These are phyloP conservation scores for Ceratobasidium papillatum DNA, from an alignment of 1,284 basidiomycete species.

Conservation along the genomic window DNA sequence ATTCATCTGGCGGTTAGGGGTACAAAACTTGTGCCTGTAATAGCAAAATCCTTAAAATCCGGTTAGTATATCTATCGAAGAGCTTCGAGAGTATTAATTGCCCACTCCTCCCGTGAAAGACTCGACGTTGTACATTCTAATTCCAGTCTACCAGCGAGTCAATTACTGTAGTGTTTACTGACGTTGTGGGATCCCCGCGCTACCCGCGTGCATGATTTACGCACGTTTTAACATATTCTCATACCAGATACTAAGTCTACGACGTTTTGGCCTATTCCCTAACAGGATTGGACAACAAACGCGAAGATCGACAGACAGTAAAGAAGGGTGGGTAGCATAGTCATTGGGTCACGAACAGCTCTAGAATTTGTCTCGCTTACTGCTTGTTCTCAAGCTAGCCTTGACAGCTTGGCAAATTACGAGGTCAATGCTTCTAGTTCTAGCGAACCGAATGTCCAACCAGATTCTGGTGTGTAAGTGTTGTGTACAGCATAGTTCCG, in stretches of 20 bases:
- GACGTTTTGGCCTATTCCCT: background rate
- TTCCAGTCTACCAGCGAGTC: background rate
- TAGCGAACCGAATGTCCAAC: background rate
- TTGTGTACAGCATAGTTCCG: background rate
- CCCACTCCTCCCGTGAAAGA: background rate
- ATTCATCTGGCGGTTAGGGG: too few relatives aligned
- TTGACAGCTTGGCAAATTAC: background rate
- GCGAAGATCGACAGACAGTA: background rate
- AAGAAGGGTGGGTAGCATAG: background rate
- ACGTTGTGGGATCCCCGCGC: too few relatives aligned
- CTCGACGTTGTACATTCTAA: background rate
- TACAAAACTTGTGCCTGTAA: too few relatives aligned
- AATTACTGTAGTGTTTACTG: background rate
- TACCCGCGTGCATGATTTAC: too few relatives aligned
- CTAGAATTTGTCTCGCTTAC: background rate
- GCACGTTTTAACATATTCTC: too few relatives aligned
- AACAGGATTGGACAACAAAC: background rate
- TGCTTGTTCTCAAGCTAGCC: background rate
- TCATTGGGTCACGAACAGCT: background rate
- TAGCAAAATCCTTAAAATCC: too few relatives aligned
- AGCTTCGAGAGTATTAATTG: background rate
- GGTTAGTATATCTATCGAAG: too few relatives aligned
- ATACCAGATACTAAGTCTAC: too few relatives aligned
- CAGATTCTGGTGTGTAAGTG: background rate
- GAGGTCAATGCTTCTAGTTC: background rate